Conservation (phyloP, 1,284 basidiomycete species). For the Xerocomus amazonicus region DNA sequence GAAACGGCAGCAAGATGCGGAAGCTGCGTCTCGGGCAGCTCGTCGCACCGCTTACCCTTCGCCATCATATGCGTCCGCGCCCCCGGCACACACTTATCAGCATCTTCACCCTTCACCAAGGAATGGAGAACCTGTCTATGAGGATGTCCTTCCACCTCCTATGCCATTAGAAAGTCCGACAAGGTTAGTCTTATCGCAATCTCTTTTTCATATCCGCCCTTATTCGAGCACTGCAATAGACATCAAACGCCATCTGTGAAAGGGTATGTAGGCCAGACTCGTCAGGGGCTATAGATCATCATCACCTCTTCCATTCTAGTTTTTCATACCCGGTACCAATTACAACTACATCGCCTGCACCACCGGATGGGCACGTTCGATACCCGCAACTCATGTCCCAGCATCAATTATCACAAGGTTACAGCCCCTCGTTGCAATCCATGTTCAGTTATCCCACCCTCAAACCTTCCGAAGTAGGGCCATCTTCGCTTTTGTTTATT, state of each 20-base stretch:
- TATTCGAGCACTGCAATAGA: constrained; percentile 17
- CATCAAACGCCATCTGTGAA: constrained; percentile 26
- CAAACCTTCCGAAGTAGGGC: constrained; percentile 32
- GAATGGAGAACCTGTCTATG: constrained; percentile 21
- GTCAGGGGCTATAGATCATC: constrained; percentile 5
- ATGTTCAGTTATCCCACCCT: constrained; percentile 43
- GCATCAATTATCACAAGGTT: constrained; percentile 55
- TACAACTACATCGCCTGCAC: constrained; percentile 49
- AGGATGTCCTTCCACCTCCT: constrained; percentile 27
- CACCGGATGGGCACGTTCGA: constrained; percentile 40
- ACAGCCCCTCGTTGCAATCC: constrained; percentile 52
- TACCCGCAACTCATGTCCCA: constrained; percentile 55
- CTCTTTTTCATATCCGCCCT: constrained; percentile 30
- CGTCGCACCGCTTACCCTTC: constrained; percentile 20
- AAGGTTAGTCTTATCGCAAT: constrained; percentile 34
- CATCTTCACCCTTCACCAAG: constrained; percentile 23
- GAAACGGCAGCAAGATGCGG: constrained; percentile 45
- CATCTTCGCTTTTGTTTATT: constrained; percentile 31
- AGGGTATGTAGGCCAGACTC: constrained; percentile 20
- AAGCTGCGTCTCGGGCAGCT: constrained; percentile 28
- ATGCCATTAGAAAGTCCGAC: constrained; percentile 47
- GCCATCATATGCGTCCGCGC: constrained; percentile 17
- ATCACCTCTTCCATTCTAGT: constrained; percentile 23
- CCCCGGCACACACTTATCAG: constrained; percentile 19
- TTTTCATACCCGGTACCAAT: constrained; percentile 38